Conservation (phyloP, 2,329 filamentous ascomycete species). For the Biscogniauxia mediterranea region DNA sequence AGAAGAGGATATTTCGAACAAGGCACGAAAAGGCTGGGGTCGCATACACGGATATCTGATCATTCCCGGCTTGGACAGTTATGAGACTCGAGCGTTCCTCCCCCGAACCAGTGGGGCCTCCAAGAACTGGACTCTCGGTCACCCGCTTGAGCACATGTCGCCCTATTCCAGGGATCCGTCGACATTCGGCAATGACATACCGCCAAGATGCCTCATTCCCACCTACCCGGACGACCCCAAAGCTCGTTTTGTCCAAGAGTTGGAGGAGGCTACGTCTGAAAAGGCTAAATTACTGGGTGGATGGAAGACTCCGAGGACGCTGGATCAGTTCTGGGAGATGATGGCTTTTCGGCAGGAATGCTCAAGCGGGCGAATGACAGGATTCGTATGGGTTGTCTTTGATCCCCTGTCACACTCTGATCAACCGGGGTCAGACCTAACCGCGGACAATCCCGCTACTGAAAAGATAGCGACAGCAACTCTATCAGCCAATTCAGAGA, state of each 20-base stretch:
- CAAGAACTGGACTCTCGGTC: conserved; percentile 65
- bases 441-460: background rate
- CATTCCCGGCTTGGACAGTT: conserved; percentile 80
- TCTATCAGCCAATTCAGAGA: conserved; percentile 24
- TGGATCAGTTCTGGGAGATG: conserved; percentile 98
- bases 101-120: conserved; percentile 54
- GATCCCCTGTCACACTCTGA: conserved; percentile 44
- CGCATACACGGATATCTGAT: conserved; percentile 74
- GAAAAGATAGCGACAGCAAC: conserved; percentile 23
- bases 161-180: conserved; percentile 54
- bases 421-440: conserved; percentile 3
- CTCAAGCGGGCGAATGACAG: conserved; percentile 85
- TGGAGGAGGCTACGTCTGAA: conserved; percentile 69
- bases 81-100: conserved; percentile 77
- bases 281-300: conserved; percentile 57
- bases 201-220: conserved; percentile 81
- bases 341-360: conserved; percentile 97
- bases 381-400: conserved; percentile 92
- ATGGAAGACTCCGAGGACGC: conserved; percentile 79
- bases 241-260: conserved; percentile 79
- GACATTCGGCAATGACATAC: conserved; percentile 51
- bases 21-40: conserved; percentile 38
- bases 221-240: conserved; percentile 96
- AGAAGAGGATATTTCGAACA: conserved; percentile 35
- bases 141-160: conserved; percentile 65